Evolutionary conservation across 805 yeast species (phyloP).

Genomic region (Hanseniaspora pseudoguilliermondii): DNA sequence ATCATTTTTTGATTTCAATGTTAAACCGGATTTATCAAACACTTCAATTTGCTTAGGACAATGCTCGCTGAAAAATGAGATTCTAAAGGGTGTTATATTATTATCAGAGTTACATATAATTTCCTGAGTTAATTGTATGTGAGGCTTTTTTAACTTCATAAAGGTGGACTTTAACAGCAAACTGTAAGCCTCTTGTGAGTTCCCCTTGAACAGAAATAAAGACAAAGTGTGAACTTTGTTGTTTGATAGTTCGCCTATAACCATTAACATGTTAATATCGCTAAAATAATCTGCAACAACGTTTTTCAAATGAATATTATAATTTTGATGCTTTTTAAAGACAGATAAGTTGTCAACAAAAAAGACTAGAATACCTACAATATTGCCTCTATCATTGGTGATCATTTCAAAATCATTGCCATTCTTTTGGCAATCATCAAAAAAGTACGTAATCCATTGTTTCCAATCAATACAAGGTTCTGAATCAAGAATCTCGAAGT

Average conservation of each 20-base stretch:
- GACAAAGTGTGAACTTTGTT: background rate
- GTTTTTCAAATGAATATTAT: background rate
- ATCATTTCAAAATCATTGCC: background rate
- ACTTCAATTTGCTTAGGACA: background rate
- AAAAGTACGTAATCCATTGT: background rate
- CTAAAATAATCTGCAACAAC: background rate
- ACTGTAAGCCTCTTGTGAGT: background rate
- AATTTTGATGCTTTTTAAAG: background rate
- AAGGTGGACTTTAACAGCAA: background rate
- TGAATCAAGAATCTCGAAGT: background rate
- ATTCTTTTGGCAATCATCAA: background rate
- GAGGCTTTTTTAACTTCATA: background rate
- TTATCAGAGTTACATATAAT: background rate
- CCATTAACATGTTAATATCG: background rate
- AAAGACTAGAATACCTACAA: background rate
- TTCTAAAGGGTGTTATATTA: background rate
- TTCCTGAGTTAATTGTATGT: background rate
- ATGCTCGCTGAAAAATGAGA: background rate
- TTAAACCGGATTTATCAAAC: background rate
- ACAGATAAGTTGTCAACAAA: background rate
- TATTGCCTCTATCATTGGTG: background rate
- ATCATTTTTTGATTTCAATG: background rate
- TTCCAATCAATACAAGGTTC: background rate
- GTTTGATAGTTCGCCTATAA: background rate
- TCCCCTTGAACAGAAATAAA: background rate